Conservation (phyloP, 2,329 filamentous ascomycete genomes). For the Diplocarpon mali region DNA sequence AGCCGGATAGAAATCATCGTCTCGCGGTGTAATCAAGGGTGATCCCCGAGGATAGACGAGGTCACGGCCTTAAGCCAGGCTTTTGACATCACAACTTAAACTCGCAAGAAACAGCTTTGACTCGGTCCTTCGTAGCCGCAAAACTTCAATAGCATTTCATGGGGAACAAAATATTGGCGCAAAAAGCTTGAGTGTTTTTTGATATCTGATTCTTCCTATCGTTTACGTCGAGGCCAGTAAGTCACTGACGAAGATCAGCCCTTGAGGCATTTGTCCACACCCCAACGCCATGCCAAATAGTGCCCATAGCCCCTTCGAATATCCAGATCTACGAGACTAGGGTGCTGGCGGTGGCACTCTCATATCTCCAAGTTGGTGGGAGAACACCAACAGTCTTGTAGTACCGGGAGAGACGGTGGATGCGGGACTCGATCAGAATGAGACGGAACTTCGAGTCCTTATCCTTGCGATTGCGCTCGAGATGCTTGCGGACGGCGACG, state of each 20-base stretch:
- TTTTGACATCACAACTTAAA: too few species aligned
- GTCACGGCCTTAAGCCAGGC: too few species aligned
- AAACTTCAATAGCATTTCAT: not conserved
- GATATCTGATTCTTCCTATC: slow-evolving; percentile 23
- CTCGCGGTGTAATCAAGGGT: too few species aligned
- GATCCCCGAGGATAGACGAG: too few species aligned
- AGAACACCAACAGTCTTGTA: slow-evolving; percentile 90
- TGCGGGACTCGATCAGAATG: slow-evolving; percentile 99
- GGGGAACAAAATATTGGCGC: not conserved
- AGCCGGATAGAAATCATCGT: too few species aligned
- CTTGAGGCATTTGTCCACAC: slow-evolving; percentile 21
- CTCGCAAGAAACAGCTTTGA: too few species aligned
- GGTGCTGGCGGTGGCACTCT: slow-evolving; percentile 92
- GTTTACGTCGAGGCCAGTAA: slow-evolving; percentile 15
- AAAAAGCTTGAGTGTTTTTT: slow-evolving; percentile 20
- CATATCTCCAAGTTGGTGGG: slow-evolving; percentile 96
- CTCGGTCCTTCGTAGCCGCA: not conserved
- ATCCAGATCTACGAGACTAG: slow-evolving; percentile 65
- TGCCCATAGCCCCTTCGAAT: not conserved
- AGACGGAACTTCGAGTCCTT: slow-evolving; percentile 99
- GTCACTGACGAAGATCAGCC: slow-evolving; percentile 18
- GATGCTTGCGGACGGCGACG: slow-evolving; percentile 98
- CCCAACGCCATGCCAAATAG: slow-evolving; percentile 12
- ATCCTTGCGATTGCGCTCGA: slow-evolving; percentile 99
- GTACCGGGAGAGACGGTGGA: slow-evolving; percentile 98